These are phyloP conservation scores for Nasturtium officinale DNA, from an alignment of 345 rosid genomes.

Conservation along the genomic window DNA sequence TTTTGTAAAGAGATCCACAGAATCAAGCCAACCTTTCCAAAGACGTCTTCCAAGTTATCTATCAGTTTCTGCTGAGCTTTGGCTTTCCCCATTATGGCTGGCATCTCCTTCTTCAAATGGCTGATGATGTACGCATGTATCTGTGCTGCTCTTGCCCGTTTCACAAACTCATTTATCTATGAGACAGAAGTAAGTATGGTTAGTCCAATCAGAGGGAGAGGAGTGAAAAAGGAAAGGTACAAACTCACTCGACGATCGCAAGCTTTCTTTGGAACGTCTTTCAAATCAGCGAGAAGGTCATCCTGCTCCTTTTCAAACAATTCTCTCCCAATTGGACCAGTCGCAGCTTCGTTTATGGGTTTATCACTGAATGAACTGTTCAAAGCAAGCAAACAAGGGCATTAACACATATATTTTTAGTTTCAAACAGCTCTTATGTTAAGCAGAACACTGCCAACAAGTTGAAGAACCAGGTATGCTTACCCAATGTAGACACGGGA, in stretches of 20 bases:
- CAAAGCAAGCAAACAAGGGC: slow-evolving; percentile 19
- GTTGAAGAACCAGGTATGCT: slow-evolving; percentile 16
- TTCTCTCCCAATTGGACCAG: slow-evolving; percentile 90
- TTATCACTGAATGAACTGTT: slow-evolving; percentile 93
- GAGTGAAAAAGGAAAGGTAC: slow-evolving; percentile 16
- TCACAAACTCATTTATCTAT: slow-evolving; percentile 94
- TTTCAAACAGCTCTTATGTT: slow-evolving; percentile 4
- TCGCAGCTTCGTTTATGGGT: slow-evolving; percentile 71
- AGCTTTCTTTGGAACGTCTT: slow-evolving; percentile 95
- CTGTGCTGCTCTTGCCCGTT: slow-evolving; percentile 94
- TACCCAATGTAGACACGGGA: slow-evolving; percentile 95
- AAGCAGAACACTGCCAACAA: slow-evolving; percentile 7
- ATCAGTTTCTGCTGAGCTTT: slow-evolving; percentile 81
- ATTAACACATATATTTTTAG: slow-evolving; percentile 19
- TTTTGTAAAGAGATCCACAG: not conserved
- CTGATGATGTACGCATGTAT: slow-evolving; percentile 89
- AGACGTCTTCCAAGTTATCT: slow-evolving; percentile 76
- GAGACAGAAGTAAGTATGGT: not conserved
- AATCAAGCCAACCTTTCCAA: slow-evolving; percentile 60
- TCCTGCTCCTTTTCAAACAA: slow-evolving; percentile 95
- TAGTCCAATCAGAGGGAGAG: slow-evolving; percentile 2
- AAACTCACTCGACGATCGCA: slow-evolving; percentile 93
- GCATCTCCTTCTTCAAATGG: slow-evolving; percentile 94
- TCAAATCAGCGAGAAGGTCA: slow-evolving; percentile 82
- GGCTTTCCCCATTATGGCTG: slow-evolving; percentile 88